Conservation (phyloP, 129 eudicot genomes). For the Calendula officinalis region DNA sequence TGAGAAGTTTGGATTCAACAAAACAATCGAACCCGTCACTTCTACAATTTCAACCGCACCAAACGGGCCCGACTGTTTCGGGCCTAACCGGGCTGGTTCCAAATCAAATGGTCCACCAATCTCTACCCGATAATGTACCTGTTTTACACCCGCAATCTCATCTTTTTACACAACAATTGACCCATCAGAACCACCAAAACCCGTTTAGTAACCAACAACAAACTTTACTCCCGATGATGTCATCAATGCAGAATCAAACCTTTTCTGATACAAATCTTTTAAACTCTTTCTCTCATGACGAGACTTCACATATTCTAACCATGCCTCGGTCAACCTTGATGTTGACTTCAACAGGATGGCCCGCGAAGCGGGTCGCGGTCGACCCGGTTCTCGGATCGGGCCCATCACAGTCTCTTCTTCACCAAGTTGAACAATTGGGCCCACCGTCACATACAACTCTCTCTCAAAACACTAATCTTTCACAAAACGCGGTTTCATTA, state of each 20-base stretch:
- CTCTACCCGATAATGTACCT: slow-evolving; percentile 36
- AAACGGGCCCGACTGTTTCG: slow-evolving; percentile 33
- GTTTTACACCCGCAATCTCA: slow-evolving; percentile 27
- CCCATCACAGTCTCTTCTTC: slow-evolving; percentile 43
- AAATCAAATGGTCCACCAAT: slow-evolving; percentile 55
- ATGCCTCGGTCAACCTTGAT: slow-evolving; percentile 44
- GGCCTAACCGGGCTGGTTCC: slow-evolving; percentile 44
- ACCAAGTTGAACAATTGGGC: slow-evolving; percentile 55
- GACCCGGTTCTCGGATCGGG: slow-evolving; percentile 56
- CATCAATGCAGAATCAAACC: slow-evolving; percentile 37
- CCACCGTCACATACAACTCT: slow-evolving; percentile 42
- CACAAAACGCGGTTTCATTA: slow-evolving; percentile 46
- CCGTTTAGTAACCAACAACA: slow-evolving; percentile 42
- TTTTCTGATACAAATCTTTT: slow-evolving; percentile 58
- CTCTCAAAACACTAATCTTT: slow-evolving; percentile 40
- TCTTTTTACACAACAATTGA: slow-evolving; percentile 50
- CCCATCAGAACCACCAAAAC: slow-evolving; percentile 51
- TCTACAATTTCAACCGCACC: slow-evolving; percentile 71
- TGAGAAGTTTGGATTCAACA: slow-evolving; percentile 60
- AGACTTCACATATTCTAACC: slow-evolving; percentile 50
- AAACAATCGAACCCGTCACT: slow-evolving; percentile 42
- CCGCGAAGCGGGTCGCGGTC: slow-evolving; percentile 70
- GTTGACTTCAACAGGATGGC: slow-evolving; percentile 58
- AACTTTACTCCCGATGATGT: slow-evolving; percentile 25
- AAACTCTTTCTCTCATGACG: slow-evolving; percentile 67